Evolutionary conservation across 768 basidiomycete species (phyloP).

Genomic region (Lepiota subincarnata): DNA sequence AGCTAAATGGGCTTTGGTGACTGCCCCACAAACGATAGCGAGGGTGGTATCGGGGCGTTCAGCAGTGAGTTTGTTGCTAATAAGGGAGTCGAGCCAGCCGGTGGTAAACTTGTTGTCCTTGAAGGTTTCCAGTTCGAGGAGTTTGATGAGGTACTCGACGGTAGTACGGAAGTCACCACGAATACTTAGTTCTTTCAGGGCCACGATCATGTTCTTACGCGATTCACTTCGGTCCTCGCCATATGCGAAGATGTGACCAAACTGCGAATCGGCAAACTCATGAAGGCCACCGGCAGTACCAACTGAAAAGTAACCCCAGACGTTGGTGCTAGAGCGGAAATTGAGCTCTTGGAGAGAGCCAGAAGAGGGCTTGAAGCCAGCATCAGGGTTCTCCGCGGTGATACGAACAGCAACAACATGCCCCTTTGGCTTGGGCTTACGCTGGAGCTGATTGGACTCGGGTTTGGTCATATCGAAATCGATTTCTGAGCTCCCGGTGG

Average conservation of each 20-base stretch:
- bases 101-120: conserved; percentile 97
- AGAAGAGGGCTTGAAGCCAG: conserved; percentile 98
- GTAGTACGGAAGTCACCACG: conserved; percentile 98
- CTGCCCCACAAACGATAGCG: conserved; percentile 94
- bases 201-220: conserved; percentile 99
- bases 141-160: conserved; percentile 98
- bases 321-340: conserved; percentile 98
- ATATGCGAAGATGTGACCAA: conserved; percentile 98
- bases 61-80: conserved; percentile 95
- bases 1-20: conserved; percentile 89
- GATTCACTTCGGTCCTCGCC: conserved; percentile 94
- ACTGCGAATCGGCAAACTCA: conserved; percentile 98
- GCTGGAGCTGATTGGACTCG: conserved; percentile 81
- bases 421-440: conserved; percentile 94
- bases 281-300: conserved; percentile 93
- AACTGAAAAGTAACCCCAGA: conserved; percentile 99
- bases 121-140: conserved; percentile 93
- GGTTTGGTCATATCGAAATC: conserved; percentile 96
- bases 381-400: conserved; percentile 98
- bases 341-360: conserved; percentile 97
- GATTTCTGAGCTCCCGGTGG: conserved; percentile 84
- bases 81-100: conserved; percentile 96
- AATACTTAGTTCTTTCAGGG: conserved; percentile 96
- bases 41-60: conserved; percentile 91
- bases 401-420: conserved; percentile 99